phyloP scores from a whole-genome alignment of 78 protist genomes.

The Dictyostelium citrinum region DNA sequence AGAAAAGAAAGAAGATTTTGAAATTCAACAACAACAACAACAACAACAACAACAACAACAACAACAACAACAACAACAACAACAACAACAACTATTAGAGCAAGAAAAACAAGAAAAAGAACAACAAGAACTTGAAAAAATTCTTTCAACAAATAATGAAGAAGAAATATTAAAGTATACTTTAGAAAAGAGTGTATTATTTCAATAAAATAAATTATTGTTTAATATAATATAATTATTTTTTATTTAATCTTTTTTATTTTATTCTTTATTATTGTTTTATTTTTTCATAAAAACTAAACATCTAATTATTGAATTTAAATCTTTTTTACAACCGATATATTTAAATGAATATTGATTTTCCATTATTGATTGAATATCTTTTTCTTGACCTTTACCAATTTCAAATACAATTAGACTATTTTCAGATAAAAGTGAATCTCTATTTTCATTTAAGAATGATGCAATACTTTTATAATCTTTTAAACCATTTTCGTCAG shows the following conservation, averaged over 20 bases:
- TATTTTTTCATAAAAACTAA: conserved; percentile 8
- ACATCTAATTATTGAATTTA: conserved; percentile 25
- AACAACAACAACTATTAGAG: neutral
- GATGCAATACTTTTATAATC: conserved; percentile 34
- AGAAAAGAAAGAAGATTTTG: neutral
- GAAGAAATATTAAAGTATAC: neutral
- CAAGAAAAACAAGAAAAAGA: neutral
- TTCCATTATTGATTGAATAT: neutral
- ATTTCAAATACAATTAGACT: conserved; percentile 32
- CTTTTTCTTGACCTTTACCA: conserved; percentile 37
- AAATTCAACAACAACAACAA: neutral
- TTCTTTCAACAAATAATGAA: neutral
- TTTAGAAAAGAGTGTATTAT: neutral
- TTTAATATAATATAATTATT: too few species aligned
- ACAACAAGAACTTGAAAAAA: neutral
- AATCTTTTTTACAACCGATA: conserved; percentile 1
- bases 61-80: neutral
- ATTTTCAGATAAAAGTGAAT: neutral
- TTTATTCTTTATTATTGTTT: neutral
- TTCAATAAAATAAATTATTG: neutral
- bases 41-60: neutral
- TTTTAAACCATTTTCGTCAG: conserved; percentile 39
- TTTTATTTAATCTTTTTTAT: too few species aligned
- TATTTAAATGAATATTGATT: neutral
- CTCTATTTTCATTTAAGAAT: neutral